Conservation (phyloP, 805 yeast genomes). For the Candida oleophila region DNA sequence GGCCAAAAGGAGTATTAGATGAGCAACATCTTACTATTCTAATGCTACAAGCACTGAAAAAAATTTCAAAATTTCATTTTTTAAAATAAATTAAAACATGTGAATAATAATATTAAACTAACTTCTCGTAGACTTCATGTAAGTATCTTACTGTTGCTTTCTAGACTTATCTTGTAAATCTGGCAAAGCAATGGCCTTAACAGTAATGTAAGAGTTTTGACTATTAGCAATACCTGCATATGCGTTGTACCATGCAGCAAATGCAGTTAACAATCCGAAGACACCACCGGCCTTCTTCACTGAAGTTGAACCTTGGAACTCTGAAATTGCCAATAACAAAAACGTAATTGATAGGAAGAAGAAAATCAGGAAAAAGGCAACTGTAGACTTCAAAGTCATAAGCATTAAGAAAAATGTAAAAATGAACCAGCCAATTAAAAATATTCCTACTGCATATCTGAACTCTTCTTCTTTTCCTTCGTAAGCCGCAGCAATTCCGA, state of each 20-base stretch:
- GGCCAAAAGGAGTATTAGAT: too few species aligned
- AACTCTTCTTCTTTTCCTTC: slow-evolving; percentile 24
- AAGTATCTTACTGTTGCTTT: background rate
- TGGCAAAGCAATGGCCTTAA: slow-evolving; percentile 54
- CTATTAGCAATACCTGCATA: slow-evolving; percentile 52
- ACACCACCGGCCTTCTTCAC: slow-evolving; percentile 44
- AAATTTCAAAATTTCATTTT: too few species aligned
- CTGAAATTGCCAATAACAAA: slow-evolving; percentile 39
- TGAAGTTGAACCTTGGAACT: slow-evolving; percentile 24
- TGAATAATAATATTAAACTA: background rate
- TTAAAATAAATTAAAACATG: background rate
- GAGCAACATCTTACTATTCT: too few species aligned
- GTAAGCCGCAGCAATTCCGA: slow-evolving; percentile 39
- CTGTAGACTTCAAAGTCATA: slow-evolving; percentile 42
- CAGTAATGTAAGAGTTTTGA: slow-evolving; percentile 60
- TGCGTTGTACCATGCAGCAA: slow-evolving; percentile 46
- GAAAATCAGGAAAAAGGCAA: slow-evolving; percentile 41
- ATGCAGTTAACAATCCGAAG: slow-evolving; percentile 41
- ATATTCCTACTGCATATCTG: slow-evolving; percentile 36
- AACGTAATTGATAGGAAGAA: slow-evolving; percentile 42
- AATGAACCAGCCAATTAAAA: slow-evolving; percentile 42
- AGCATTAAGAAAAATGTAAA: slow-evolving; percentile 42
- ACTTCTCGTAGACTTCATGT: background rate
- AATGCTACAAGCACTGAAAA: too few species aligned
- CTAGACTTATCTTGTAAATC: slow-evolving; percentile 12